phyloP scores from a whole-genome alignment of 2,329 filamentous ascomycete species.

The Alternaria dauci region DNA sequence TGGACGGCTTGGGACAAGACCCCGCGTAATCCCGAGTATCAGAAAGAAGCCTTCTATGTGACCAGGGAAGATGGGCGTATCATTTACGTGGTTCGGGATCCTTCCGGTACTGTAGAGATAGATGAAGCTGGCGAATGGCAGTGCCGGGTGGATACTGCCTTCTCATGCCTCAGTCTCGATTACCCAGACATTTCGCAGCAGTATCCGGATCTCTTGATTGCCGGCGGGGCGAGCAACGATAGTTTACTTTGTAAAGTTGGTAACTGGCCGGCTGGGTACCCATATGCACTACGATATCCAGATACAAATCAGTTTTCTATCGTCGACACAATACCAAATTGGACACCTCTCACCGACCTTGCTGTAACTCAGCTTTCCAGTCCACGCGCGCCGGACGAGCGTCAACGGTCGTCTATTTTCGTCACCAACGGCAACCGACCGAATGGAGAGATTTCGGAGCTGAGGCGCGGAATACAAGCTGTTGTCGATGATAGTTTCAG shows the following conservation, averaged over 20 bases:
- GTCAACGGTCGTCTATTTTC: conserved; percentile 43
- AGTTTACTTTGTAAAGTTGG: conserved; percentile 78
- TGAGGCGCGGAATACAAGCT: conserved; percentile 54
- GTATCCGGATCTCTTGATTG: conserved; percentile 79
- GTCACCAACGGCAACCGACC: conserved; percentile 56
- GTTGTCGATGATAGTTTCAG: conserved; percentile 40
- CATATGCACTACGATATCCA: conserved; percentile 65
- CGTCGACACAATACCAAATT: conserved; percentile 70
- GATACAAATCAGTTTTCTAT: conserved; percentile 52
- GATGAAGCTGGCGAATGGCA: conserved; percentile 65
- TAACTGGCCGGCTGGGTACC: conserved; percentile 43
- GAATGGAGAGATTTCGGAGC: conserved; percentile 55
- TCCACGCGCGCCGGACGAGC: conserved; percentile 30
- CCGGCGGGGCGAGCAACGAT: conserved; percentile 78
- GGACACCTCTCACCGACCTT: conserved; percentile 63
- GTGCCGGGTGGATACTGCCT: conserved; percentile 81
- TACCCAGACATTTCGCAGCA: conserved; percentile 58
- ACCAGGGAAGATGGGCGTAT: conserved; percentile 87
- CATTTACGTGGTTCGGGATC: conserved; percentile 71
- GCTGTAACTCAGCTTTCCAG: conserved; percentile 41
- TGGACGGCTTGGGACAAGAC: conserved; percentile 90
- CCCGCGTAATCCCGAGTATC: conserved; percentile 65
- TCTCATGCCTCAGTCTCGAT: conserved; percentile 71
- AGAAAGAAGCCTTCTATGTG: conserved; percentile 82
- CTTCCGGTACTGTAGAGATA: conserved; percentile 49